phyloP scores from a whole-genome alignment of 169 alveolate genomes.

The Plasmodium chabaudi region DNA sequence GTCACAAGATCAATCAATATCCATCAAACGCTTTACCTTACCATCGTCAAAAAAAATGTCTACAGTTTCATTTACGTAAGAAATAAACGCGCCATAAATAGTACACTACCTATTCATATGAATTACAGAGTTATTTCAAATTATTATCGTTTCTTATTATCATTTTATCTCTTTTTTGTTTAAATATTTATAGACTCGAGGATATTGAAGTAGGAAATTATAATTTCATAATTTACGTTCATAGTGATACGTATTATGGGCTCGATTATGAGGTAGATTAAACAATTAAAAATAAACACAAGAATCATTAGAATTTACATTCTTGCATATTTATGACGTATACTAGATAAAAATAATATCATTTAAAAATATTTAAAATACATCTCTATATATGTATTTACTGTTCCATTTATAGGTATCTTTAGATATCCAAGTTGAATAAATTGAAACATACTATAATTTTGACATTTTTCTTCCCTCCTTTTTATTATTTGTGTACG shows the following conservation, averaged over 20 bases:
- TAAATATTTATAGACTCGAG: slow-evolving; percentile 28
- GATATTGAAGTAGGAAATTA: slow-evolving; percentile 41
- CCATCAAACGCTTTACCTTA: slow-evolving; percentile 46
- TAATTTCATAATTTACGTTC: slow-evolving; percentile 32
- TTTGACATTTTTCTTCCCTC: neutral
- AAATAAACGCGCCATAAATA: neutral
- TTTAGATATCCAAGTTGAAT: slow-evolving; percentile 45
- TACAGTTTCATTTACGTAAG: slow-evolving; percentile 53
- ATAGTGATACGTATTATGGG: slow-evolving; percentile 60
- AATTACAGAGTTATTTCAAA: neutral
- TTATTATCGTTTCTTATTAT: neutral
- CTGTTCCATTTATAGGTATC: neutral
- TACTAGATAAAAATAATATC: neutral
- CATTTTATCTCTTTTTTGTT: slow-evolving; percentile 19
- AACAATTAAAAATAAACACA: neutral
- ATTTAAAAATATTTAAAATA: neutral
- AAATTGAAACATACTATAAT: neutral
- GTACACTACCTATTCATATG: neutral
- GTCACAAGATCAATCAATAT: slow-evolving; percentile 37
- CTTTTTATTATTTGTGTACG: neutral
- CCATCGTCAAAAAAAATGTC: slow-evolving; percentile 29
- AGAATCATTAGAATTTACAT: too few species aligned
- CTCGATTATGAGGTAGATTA: slow-evolving; percentile 42
- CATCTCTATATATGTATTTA: slow-evolving; percentile 6
- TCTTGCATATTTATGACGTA: neutral